Evolutionary conservation across 768 basidiomycete species (phyloP).

Genomic region (Trametes elegans): DNA sequence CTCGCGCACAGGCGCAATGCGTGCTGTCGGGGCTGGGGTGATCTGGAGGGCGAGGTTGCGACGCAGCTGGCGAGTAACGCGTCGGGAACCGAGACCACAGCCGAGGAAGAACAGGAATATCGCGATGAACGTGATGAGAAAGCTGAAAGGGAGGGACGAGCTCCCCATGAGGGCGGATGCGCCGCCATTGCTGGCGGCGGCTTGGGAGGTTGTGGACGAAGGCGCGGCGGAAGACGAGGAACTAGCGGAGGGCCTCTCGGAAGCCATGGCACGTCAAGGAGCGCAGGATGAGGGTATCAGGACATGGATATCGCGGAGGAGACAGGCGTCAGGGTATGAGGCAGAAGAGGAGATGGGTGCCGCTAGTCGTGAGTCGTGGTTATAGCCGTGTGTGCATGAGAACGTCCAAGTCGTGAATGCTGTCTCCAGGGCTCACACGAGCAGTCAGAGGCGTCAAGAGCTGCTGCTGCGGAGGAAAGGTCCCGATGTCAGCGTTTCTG

Average conservation of each 20-base stretch:
- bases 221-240: not conserved
- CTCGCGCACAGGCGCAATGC: not conserved
- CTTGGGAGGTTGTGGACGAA: slow-evolving; percentile 3
- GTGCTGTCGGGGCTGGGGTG: not conserved
- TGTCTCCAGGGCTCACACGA: slow-evolving; percentile 3
- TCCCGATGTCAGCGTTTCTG: not conserved
- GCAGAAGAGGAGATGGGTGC: not conserved
- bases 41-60: slow-evolving; percentile 19
- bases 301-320: slow-evolving; percentile 5
- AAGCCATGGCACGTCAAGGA: slow-evolving; percentile 1
- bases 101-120: slow-evolving; percentile 31
- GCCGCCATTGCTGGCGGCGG: not conserved
- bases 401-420: not conserved
- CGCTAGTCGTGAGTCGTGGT: not conserved
- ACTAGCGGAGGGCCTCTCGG: not conserved
- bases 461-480: slow-evolving; percentile 1
- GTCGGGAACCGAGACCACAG: slow-evolving; percentile 29
- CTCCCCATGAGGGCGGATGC: slow-evolving; percentile 1
- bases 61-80: slow-evolving; percentile 23
- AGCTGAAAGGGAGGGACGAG: slow-evolving; percentile 31
- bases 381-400: slow-evolving; percentile 14
- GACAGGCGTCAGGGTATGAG: slow-evolving; percentile 6
- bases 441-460: not conserved
- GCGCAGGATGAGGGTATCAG: not conserved
- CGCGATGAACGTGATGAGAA: slow-evolving; percentile 31